Evolutionary conservation across 2,329 filamentous ascomycete species (phyloP).

Genomic region (Pyrenophora tritici-repentis): DNA sequence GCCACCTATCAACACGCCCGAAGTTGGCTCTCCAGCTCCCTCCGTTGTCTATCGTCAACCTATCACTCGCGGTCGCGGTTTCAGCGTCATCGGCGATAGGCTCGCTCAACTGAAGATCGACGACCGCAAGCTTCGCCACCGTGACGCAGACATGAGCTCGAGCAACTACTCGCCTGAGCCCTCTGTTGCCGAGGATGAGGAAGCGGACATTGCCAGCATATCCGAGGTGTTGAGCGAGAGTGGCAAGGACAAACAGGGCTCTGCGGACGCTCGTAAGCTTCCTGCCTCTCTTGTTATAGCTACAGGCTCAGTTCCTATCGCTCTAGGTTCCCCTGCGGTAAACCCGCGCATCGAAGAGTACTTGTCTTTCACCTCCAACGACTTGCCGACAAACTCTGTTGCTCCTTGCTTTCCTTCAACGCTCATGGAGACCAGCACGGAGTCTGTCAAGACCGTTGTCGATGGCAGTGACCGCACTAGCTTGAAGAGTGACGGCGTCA

Average conservation of each 20-base stretch:
- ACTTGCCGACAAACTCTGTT: conserved; percentile 28
- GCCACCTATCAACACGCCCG: conserved; percentile 40
- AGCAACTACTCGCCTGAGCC: conserved; percentile 25
- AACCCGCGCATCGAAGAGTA: conserved; percentile 39
- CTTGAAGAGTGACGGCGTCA: conserved; percentile 33
- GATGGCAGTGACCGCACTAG: conserved; percentile 18
- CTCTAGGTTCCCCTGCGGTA: conserved; percentile 31
- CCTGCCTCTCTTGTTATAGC: conserved; percentile 7
- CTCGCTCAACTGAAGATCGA: conserved; percentile 67
- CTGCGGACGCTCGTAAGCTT: conserved; percentile 18
- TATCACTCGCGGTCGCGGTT: conserved; percentile 53
- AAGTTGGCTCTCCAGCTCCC: conserved; percentile 32
- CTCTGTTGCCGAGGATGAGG: conserved; percentile 25
- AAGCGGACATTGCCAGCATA: conserved; percentile 20
- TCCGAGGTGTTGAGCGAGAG: conserved; percentile 26
- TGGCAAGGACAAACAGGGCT: conserved; percentile 13
- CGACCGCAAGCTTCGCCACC: conserved; percentile 15
- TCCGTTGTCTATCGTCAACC: conserved; percentile 24
- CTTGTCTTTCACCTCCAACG: conserved; percentile 34
- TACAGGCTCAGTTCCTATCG: conserved; percentile 29
- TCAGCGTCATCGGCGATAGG: conserved; percentile 84
- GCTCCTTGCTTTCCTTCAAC: conserved; percentile 22
- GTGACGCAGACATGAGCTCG: conserved; percentile 23
- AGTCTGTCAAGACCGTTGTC: conserved; percentile 10
- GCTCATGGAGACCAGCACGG: conserved; percentile 15